Base-by-base conservation (phyloP, 1,284 basidiomycete genomes). In the Thelephora terrestris region DNA sequence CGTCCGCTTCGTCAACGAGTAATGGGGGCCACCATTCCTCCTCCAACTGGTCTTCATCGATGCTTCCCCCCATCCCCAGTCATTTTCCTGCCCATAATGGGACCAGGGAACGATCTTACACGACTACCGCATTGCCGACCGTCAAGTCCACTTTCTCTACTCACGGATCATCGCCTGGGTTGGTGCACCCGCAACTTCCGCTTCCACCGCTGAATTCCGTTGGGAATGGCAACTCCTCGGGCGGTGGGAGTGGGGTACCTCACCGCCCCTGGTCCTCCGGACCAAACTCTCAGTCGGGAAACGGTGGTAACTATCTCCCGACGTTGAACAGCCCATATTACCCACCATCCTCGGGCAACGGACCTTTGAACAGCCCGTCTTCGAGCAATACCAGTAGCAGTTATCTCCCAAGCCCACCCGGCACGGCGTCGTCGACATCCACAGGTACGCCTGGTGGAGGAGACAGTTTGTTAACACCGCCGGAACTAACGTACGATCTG, bases 241-340 rank as follows among this genome's bases (percentile, higher is more conserved):
- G 29, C 7, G 18, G 21, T 18, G 25, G 25, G 21, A 21, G 25
- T 42, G 39, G 21, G 14, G 25, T 58, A 16, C 57, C 57, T 12
- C 45, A 57, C n/a, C 59, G 61, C 10, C 54, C 61, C 17, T 65
- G 64, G 63, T 63, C 63, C 23, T 60, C 56, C 45, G 54, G 58
- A 20, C 53, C 61, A 25, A 57, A 57, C n/a, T 57, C 58, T 10
- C 59, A 57, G 23, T 51, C 60, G 20, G 56, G 56, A 18, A 57
- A 52, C 45, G 55, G 53, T 46, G 32, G 57, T 24, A 57, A 56
- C 23, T 59, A 54, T 47, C 63, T 64, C 52, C 64, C 64, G 42
- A 64, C 65, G 20, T 60, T 67, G 37, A 57, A 59, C 18, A 66
- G 74, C 18, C 65, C 74, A 5, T 76, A 72, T 61, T 71, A 65